A percentile compares a stretch with the other conserved stretches of the same genome.
Conservation (phyloP, 2,329 filamentous ascomycete genomes). For the Aspergillus chevalieri region DNA sequence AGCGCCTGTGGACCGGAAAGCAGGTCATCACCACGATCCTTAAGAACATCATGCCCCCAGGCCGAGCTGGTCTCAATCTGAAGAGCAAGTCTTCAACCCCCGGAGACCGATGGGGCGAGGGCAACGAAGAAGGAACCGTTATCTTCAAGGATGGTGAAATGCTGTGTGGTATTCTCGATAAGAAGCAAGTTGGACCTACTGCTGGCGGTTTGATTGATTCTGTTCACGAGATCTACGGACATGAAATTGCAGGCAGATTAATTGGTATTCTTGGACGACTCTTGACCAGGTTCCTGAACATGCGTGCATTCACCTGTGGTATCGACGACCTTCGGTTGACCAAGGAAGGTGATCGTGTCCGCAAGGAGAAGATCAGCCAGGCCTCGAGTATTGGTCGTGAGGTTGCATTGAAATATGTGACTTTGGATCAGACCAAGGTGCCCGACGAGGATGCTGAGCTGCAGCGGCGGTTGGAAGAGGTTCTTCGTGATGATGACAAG, state of each 20-base stretch:
- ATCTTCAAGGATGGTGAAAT: conserved; percentile 82
- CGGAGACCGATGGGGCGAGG: conserved; percentile 68
- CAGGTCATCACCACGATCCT: conserved; percentile 89
- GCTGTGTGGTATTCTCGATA: conserved; percentile 86
- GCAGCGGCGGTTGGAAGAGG: conserved; percentile 73
- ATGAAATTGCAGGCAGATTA: conserved; percentile 75
- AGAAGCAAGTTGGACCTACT: conserved; percentile 85
- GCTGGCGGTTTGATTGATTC: conserved; percentile 84
- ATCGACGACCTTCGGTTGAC: conserved; percentile 93
- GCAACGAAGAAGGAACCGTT: conserved; percentile 69
- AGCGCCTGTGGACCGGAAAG: conserved; percentile 86
- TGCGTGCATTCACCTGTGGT: conserved; percentile 93
- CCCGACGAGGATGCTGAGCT: conserved; percentile 65
- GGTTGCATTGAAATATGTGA: conserved; percentile 83
- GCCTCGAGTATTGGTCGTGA: conserved; percentile 67
- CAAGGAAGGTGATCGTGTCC: conserved; percentile 64
- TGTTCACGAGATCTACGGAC: conserved; percentile 88
- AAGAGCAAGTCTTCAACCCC: conserved; percentile 72
- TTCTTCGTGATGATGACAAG: conserved; percentile 84
- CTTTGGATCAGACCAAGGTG: conserved; percentile 60
- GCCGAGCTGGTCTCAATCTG: conserved; percentile 72
- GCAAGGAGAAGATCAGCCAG: conserved; percentile 61
- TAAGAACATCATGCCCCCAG: conserved; percentile 78
- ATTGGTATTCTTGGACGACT: conserved; percentile 85
- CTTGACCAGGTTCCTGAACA: conserved; percentile 81